Evolutionary conservation across 257 asterid genomes (phyloP), one percentile per base, ranked within the genome.

Genomic region (Mentha longifolia): DNA sequence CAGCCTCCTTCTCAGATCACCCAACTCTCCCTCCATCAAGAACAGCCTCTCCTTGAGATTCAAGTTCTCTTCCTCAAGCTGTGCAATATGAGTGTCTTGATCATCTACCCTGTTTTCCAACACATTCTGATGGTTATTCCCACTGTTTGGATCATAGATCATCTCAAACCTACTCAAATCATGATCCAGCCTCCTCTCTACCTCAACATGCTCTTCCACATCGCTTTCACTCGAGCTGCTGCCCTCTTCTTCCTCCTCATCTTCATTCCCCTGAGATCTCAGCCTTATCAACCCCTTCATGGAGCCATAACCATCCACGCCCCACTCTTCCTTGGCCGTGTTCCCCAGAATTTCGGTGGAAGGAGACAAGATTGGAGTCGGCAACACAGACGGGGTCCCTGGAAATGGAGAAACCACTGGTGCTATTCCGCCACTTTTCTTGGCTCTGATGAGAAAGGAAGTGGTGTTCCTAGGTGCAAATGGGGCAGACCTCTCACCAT

Each of bases 321-420:
- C 91, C 91, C 89, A 86, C 75, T 83, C 87, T 70, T 83, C 89
- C 78, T 79, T 81, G 0, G 87, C 91, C 76, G 73, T 80, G 67
- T 86, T 87, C 68, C 77, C 85, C 70, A 84, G 64, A 33, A 78
- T 76, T 64, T 86, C 91, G 41, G 81, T 74, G 3, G 85, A 74
- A 3, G 91, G 91, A 7, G 91, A 86, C 64, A 83, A 71, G 11
- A 76, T 66, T 5, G 89, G 91, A 0, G 91, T 86, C 8, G 84
- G 89, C 65, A 85, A 72, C 39, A 83, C 79, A 30, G 91, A 73
- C 3, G 91, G 91, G 6, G 91, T 85, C 10, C 61, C 83, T 0
- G 88, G 88, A 46, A 49, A 83, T 2, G 90, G 90, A 42, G 88
- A 80, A 65, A 83, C 88, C 70, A 82, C 63, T 0, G 90, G 79